Percentiles rank a stretch among this genome's conserved stretches.
phyloP scores from a whole-genome alignment of 2,329 filamentous ascomycete genomes.

The Penicillium sp. region DNA sequence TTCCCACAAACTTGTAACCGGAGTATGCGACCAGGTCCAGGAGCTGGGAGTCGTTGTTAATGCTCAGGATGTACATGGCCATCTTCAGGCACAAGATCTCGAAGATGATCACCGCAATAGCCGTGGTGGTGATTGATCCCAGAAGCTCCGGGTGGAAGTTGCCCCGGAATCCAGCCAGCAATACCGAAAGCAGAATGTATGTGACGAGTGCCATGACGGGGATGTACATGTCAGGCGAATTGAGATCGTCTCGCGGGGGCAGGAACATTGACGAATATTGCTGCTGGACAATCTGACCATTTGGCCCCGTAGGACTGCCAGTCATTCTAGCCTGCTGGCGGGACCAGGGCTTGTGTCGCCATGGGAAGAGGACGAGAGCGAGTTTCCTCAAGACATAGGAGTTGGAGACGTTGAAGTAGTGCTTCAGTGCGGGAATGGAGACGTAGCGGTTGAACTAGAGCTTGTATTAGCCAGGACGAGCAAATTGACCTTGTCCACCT shows the following conservation, averaged over 20 bases:
- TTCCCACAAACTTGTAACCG: slow-evolving; percentile 97
- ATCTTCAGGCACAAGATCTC: slow-evolving; percentile 91
- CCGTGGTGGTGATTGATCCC: slow-evolving; percentile 82
- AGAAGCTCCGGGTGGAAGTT: slow-evolving; percentile 93
- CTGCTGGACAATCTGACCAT: slow-evolving; percentile 65
- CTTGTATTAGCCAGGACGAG: background rate
- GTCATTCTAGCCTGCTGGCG: slow-evolving; percentile 70
- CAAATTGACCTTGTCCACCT: background rate
- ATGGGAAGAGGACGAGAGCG: slow-evolving; percentile 90
- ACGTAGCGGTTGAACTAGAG: slow-evolving; percentile 75
- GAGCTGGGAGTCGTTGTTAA: slow-evolving; percentile 90
- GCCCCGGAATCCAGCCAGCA: slow-evolving; percentile 85
- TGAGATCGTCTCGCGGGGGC: slow-evolving; percentile 90
- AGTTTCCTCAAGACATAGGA: slow-evolving; percentile 94
- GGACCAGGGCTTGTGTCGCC: slow-evolving; percentile 97
- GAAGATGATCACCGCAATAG: slow-evolving; percentile 77
- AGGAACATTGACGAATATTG: slow-evolving; percentile 66
- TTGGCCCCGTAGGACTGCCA: slow-evolving; percentile 44
- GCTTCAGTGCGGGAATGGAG: slow-evolving; percentile 89
- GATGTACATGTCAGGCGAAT: slow-evolving; percentile 99
- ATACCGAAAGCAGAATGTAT: slow-evolving; percentile 90
- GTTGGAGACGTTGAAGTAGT: slow-evolving; percentile 99
- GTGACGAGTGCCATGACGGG: slow-evolving; percentile 97
- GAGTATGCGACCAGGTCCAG: slow-evolving; percentile 94
- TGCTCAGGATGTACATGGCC: slow-evolving; percentile 89